Evolutionary conservation across 495 filamentous ascomycete species (phyloP), one percentile per base, ranked within the genome.

Genomic region (Penicillium daleae): DNA sequence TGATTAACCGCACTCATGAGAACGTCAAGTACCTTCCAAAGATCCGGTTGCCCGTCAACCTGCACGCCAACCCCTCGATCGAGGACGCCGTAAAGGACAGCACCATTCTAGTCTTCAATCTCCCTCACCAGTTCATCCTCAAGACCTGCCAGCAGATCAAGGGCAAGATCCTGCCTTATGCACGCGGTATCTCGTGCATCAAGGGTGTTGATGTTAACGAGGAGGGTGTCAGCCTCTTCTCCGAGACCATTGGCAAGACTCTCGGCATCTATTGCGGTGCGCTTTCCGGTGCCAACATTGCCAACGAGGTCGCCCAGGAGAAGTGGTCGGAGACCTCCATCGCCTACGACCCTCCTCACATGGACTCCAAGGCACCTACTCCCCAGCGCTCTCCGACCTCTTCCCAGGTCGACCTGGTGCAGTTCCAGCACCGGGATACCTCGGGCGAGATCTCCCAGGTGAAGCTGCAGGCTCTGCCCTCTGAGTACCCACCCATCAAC

Each of bases 211-310:
- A 95, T 60, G 96, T 99, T 46, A 86, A 88, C 12, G 87, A 90
- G 57, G 85, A 90, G 33, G 91, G 92, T 31, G 84, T 97, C 61
- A 84, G 84, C 61, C 85, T 99, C 22, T 96, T 97, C 83, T 93
- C 89, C n/a, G 96, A 99, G 73, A 91, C 88, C 67, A 98, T 99
- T 70, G 92, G 93, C 60, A 85, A 88, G 68, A 87, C 86, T 48
- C 83, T 99, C 8, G 90, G 89, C 57, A 99, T 99, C 72, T 99
- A 99, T 83, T 97, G 93, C 71, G 96, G 96, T 72, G 93, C 96
- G 2, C 85, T 99, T 13, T 96, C 91, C 46, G 96, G 96, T 15
- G 96, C 95, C 59, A 99, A 99, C 80, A 97, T 99, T 61, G 96
- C 96, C 56, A 90, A 84, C 68, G 96, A 98, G 78, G 92, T 99